Evolutionary conservation across 805 yeast species (phyloP), one percentile per base, ranked within the genome.

Genomic region (Groenewaldozyma tartarivorans): DNA sequence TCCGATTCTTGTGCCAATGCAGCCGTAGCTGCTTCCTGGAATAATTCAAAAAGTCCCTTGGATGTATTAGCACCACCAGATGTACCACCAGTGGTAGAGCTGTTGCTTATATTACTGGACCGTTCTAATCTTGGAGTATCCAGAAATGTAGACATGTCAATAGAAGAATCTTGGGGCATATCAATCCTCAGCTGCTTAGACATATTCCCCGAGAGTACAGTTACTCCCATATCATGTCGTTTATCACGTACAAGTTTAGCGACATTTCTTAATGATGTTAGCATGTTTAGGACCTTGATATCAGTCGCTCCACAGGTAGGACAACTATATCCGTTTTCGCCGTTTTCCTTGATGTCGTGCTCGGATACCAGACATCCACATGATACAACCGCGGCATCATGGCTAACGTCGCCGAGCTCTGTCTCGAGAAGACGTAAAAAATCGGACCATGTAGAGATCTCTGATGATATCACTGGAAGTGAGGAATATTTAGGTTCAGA

Each of bases 281-380:
- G 17, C 4, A 37, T 34, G 16, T 27, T 27, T n/a, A 13, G 13
- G 3, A 35, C 16, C 11, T 16, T 9, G 20, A 18, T 5, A 5
- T 22, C 6, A 5, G 19, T 13, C 6, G 20, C 16, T 5, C 42
- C 36, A 33, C 45, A 42, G 4, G n/a, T 13, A 7, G 37, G 38
- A 22, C 45, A 42, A 17, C 19, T 39, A 5, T 24, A 13, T 9
- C 19, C 18, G 18, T 15, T 20, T 9, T 26, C 6, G 15, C 17
- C 18, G n/a, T 38, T 21, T 34, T 39, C 43, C 34, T 21, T 39
- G 7, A 18, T 5, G 9, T 19, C 42, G 24, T 39, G 19, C 32
- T 43, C 50, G n/a, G 47, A 40, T 9, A 46, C 40, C 15, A 45
- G 31, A 34, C 51, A 48, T 15, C 51, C 51, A 31, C 51, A 48